Percentiles rank a stretch among this genome's conserved stretches.
These are phyloP conservation scores for Mortierella sp. DNA, from an alignment of 371 early-diverging fungal genomes.

Conservation along the genomic window DNA sequence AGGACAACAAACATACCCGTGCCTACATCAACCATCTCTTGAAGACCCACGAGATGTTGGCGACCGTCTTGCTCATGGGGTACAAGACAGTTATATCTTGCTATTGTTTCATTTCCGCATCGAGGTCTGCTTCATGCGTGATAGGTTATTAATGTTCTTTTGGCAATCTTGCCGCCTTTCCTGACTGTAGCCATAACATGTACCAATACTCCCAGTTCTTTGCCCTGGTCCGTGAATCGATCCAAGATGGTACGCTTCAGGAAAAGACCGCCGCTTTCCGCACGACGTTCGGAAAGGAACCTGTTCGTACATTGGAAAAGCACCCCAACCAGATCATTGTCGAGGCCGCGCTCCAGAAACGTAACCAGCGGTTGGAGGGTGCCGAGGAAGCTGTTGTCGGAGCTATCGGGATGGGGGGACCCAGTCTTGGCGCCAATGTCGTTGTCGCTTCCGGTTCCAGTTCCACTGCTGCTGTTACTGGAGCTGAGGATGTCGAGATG, in stretches of 20 bases:
- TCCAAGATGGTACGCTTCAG: slow-evolving; percentile 67
- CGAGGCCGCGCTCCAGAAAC: slow-evolving; percentile 38
- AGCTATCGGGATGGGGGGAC: slow-evolving; percentile 20
- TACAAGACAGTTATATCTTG: slow-evolving; percentile 17
- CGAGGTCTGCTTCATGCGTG: background rate
- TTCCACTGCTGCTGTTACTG: background rate
- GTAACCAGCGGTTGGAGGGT: slow-evolving; percentile 40
- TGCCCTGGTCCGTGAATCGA: slow-evolving; percentile 67
- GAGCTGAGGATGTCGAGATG: slow-evolving; percentile 4
- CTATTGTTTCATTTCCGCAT: too few species aligned
- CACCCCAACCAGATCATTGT: slow-evolving; percentile 40
- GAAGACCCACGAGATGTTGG: slow-evolving; percentile 85
- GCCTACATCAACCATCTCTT: slow-evolving; percentile 86
- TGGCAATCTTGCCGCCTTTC: background rate
- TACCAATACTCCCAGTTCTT: slow-evolving; percentile 76
- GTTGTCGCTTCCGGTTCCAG: too few species aligned
- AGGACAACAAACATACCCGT: slow-evolving; percentile 69
- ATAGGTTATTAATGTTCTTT: background rate
- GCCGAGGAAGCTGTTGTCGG: slow-evolving; percentile 33
- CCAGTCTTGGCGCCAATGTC: background rate
- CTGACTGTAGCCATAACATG: slow-evolving; percentile 72
- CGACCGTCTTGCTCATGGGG: slow-evolving; percentile 80
- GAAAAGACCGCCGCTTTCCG: slow-evolving; percentile 25
- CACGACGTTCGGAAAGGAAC: slow-evolving; percentile 32
- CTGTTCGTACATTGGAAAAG: slow-evolving; percentile 36